These are phyloP conservation scores for Blastobotrys attinorum DNA, from an alignment of 805 yeast species.

Conservation along the genomic window DNA sequence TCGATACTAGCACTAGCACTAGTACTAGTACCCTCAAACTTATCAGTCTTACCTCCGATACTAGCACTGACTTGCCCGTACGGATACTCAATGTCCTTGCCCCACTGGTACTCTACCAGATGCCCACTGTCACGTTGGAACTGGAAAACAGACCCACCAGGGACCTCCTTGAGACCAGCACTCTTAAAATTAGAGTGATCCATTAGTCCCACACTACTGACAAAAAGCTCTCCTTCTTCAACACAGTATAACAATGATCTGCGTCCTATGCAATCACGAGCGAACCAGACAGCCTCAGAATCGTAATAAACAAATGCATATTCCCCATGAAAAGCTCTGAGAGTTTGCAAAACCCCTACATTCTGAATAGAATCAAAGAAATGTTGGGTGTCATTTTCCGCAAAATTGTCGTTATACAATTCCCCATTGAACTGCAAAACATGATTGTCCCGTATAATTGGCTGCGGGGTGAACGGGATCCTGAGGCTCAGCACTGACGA, in stretches of 20 bases:
- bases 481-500: slow-evolving; percentile 79
- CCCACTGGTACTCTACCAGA: not conserved
- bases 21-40: not conserved
- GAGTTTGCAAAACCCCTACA: slow-evolving; percentile 33
- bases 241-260: slow-evolving; percentile 55
- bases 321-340: slow-evolving; percentile 62
- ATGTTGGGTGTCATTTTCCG: slow-evolving; percentile 52
- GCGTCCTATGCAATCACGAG: slow-evolving; percentile 77
- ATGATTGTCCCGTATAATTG: slow-evolving; percentile 33
- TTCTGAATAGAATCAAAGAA: slow-evolving; percentile 34
- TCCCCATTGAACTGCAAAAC: slow-evolving; percentile 87
- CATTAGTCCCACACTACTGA: slow-evolving; percentile 38
- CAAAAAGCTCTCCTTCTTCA: slow-evolving; percentile 30
- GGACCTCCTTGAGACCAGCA: slow-evolving; percentile 44
- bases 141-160: slow-evolving; percentile 41
- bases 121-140: slow-evolving; percentile 16
- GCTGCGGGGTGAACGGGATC: slow-evolving; percentile 73
- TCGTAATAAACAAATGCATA: slow-evolving; percentile 57
- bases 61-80: not conserved
- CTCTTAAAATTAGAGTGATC: not conserved
- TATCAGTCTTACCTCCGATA: not conserved
- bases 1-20: too few species aligned
- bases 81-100: not conserved
- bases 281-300: slow-evolving; percentile 50
- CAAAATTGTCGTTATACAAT: slow-evolving; percentile 54